Evolutionary conservation across 2,329 filamentous ascomycete species (phyloP).

Genomic region (Daldinia eschscholtzii): DNA sequence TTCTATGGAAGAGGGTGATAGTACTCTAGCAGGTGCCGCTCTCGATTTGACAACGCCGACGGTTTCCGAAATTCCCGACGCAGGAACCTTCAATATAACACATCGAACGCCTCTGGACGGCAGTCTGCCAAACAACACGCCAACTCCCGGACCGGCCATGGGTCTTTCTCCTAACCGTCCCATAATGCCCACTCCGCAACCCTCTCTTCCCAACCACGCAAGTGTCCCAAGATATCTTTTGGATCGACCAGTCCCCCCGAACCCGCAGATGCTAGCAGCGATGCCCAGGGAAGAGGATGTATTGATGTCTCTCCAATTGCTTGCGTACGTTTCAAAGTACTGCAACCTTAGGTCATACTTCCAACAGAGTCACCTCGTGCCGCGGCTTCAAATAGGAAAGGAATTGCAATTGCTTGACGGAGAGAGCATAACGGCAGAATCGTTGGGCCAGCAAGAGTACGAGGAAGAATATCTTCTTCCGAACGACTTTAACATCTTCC

Average conservation of each 20-base stretch:
- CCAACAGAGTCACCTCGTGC: constrained; percentile 93
- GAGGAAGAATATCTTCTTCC: constrained; percentile 91
- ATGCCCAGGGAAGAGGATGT: constrained; percentile 99
- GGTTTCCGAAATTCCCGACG: constrained; percentile 86
- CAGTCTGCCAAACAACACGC: constrained; percentile 81
- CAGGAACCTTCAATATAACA: constrained; percentile 93
- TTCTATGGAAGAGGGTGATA: constrained; percentile 81
- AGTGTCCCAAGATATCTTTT: constrained; percentile 84
- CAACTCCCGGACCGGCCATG: constrained; percentile 74
- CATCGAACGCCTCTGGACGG: constrained; percentile 87
- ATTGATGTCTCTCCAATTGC: constrained; percentile 94
- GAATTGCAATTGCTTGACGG: constrained; percentile 85
- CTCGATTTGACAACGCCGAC: constrained; percentile 82
- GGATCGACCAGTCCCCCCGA: constrained; percentile 77
- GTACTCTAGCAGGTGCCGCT: constrained; percentile 80
- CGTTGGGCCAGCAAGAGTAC: constrained; percentile 66
- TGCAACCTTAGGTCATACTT: constrained; percentile 97
- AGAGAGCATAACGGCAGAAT: constrained; percentile 63
- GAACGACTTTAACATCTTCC: constrained; percentile 98
- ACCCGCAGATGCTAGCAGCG: constrained; percentile 82
- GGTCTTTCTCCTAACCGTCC: constrained; percentile 81
- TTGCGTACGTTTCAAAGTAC: constrained; percentile 98
- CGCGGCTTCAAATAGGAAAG: constrained; percentile 87
- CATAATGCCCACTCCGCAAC: constrained; percentile 78
- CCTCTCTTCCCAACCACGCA: constrained; percentile 73